Conservation (phyloP, 495 filamentous ascomycete species). For the Podospora didyma region DNA sequence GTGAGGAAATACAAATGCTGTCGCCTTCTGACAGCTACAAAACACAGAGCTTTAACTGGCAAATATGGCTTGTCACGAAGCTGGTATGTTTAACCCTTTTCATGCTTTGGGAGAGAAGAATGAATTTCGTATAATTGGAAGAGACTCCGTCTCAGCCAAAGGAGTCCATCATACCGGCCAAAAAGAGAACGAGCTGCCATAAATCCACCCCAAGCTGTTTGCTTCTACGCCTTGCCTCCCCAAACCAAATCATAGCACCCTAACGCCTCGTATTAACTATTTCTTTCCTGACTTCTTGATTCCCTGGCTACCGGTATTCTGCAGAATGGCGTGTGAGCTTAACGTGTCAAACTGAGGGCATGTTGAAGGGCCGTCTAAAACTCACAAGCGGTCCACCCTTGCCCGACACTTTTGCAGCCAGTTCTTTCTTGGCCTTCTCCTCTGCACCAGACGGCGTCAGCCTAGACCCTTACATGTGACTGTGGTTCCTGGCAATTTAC, state of each 20-base stretch:
- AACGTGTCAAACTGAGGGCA: constrained; percentile 6
- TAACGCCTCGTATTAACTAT: constrained; percentile 36
- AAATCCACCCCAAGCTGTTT: not conserved
- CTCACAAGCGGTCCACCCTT: constrained; percentile 45
- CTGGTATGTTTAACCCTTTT: no score
- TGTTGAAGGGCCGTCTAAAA: not conserved
- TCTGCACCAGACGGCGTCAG: constrained; percentile 41
- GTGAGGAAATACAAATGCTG: no score
- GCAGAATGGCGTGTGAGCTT: constrained; percentile 18
- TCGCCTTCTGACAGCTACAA: no score
- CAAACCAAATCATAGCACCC: constrained; percentile 4
- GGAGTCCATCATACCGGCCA: not conserved
- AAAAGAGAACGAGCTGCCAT: not conserved
- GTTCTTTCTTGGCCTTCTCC: constrained; percentile 71
- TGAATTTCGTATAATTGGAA: not conserved
- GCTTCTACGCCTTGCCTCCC: constrained; percentile 1
- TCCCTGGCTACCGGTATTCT: constrained; percentile 71
- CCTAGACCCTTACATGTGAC: no score
- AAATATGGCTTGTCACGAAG: no score
- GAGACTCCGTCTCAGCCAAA: not conserved
- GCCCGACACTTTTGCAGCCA: constrained; percentile 59
- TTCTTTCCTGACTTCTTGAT: constrained; percentile 94
- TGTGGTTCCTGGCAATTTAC: constrained; percentile 10
- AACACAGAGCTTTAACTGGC: no score
- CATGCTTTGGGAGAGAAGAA: no score